phyloP scores from a whole-genome alignment of 768 basidiomycete species.

The Podaxis sp. region DNA sequence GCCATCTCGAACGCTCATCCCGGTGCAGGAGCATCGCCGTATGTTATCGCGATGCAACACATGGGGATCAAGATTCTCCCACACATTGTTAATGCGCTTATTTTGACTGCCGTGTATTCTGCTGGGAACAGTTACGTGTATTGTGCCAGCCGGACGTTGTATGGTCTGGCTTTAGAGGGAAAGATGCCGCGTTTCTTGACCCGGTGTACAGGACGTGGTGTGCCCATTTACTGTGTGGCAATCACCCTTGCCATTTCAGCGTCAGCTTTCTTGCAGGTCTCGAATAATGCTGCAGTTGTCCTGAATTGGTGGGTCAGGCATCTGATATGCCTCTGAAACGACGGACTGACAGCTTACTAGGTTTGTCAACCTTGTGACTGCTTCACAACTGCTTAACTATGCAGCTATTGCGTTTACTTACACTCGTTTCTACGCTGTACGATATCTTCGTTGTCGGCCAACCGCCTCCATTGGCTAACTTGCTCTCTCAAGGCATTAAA shows the following conservation, averaged over 20 bases:
- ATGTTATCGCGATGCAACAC: conserved; percentile 79
- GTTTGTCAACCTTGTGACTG: conserved; percentile 51
- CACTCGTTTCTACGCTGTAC: conserved; percentile 45
- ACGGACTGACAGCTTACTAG: conserved; percentile 20
- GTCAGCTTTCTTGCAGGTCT: conserved; percentile 51
- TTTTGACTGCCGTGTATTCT: conserved; percentile 70
- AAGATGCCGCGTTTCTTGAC: conserved; percentile 56
- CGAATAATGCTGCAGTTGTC: conserved; percentile 46
- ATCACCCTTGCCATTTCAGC: conserved; percentile 37
- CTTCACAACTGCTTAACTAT: conserved; percentile 48
- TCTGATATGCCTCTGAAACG: not conserved
- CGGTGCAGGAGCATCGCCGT: conserved; percentile 69
- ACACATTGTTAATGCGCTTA: conserved; percentile 69
- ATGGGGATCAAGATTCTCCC: conserved; percentile 67
- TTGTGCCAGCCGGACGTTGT: conserved; percentile 53
- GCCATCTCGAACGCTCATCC: conserved; percentile 57
- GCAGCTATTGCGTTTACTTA: conserved; percentile 49
- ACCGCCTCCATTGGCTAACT: not conserved
- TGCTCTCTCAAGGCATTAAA: conserved; percentile 36
- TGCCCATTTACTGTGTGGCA: conserved; percentile 55
- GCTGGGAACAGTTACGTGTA: conserved; percentile 72
- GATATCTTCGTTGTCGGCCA: conserved; percentile 12
- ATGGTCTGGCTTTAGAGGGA: conserved; percentile 58
- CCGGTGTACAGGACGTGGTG: conserved; percentile 52
- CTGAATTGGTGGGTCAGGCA: conserved; percentile 42